These are phyloP conservation scores for Trichosporon coremiiforme DNA, from an alignment of 1,284 basidiomycete genomes.

Conservation along the genomic window DNA sequence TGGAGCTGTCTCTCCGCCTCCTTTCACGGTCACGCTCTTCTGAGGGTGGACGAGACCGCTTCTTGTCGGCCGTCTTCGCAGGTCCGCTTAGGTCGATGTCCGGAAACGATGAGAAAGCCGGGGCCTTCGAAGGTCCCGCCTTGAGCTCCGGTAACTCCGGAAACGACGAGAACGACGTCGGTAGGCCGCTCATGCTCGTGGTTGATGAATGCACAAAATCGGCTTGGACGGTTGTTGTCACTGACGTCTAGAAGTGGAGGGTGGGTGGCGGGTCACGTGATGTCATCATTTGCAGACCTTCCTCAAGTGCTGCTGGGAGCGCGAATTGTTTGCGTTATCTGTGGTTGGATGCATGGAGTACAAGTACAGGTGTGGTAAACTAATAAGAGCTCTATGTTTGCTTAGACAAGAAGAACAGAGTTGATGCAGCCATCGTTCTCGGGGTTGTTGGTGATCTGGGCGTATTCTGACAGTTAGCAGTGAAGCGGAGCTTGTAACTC, in stretches of 20 bases:
- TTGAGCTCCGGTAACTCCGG: slow-evolving; percentile 22
- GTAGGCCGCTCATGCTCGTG: slow-evolving; percentile 24
- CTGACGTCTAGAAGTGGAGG: slow-evolving; percentile 5
- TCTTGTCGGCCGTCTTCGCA: background rate
- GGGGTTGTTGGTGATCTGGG: slow-evolving; percentile 94
- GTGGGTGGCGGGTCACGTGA: slow-evolving; percentile 17
- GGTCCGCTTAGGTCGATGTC: slow-evolving; percentile 23
- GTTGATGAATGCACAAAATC: background rate
- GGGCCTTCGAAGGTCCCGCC: slow-evolving; percentile 9
- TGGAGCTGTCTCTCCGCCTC: slow-evolving; percentile 6
- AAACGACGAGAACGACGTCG: slow-evolving; percentile 28
- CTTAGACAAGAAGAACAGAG: slow-evolving; percentile 68
- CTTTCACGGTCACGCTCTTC: background rate
- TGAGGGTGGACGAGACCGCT: background rate
- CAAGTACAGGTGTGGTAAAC: slow-evolving; percentile 13
- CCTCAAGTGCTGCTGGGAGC: background rate
- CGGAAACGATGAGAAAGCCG: slow-evolving; percentile 33
- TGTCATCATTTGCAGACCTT: background rate
- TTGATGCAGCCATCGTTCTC: slow-evolving; percentile 98
- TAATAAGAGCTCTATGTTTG: slow-evolving; percentile 15
- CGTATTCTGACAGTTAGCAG: slow-evolving; percentile 78
- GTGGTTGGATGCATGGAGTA: slow-evolving; percentile 18
- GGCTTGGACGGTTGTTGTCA: background rate
- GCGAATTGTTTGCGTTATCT: background rate
- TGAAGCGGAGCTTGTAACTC: slow-evolving; percentile 32